Percentiles rank a stretch among this genome's conserved stretches.
Evolutionary conservation across 441 rosid genomes (phyloP).

Genomic region (Isatis lusitanica): DNA sequence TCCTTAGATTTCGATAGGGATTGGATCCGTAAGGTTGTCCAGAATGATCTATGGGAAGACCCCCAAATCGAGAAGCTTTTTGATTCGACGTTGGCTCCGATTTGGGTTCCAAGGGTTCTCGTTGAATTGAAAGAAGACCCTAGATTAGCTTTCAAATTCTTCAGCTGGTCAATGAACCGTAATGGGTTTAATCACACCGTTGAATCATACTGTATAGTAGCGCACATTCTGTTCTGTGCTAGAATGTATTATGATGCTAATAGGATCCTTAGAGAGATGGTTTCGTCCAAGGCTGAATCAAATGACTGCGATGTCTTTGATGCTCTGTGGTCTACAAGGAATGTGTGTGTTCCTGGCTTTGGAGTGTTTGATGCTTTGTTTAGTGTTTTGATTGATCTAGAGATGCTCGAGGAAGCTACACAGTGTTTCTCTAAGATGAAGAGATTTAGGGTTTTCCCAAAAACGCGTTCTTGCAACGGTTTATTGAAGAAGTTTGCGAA

Average conservation of each 20-base stretch:
- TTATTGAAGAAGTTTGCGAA: slow-evolving; percentile 55
- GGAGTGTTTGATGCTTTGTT: slow-evolving; percentile 85
- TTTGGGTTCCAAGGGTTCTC: slow-evolving; percentile 58
- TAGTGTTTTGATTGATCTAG: slow-evolving; percentile 64
- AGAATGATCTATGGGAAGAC: slow-evolving; percentile 51
- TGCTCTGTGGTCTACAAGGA: slow-evolving; percentile 67
- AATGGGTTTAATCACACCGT: slow-evolving; percentile 48
- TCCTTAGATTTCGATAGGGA: slow-evolving; percentile 35
- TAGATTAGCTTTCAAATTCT: slow-evolving; percentile 58
- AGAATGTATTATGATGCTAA: slow-evolving; percentile 65
- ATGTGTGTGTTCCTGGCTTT: slow-evolving; percentile 54
- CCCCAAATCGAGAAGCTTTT: slow-evolving; percentile 39
- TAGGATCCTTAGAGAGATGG: slow-evolving; percentile 52
- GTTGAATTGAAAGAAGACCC: slow-evolving; percentile 55
- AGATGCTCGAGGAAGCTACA: slow-evolving; percentile 61
- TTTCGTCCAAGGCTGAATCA: slow-evolving; percentile 32
- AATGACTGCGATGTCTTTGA: slow-evolving; percentile 55
- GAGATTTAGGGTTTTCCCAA: slow-evolving; percentile 60
- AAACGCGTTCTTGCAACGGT: slow-evolving; percentile 66
- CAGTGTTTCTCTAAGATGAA: slow-evolving; percentile 58
- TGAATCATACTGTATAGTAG: slow-evolving; percentile 57
- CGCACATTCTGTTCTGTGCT: slow-evolving; percentile 55
- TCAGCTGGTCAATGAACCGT: slow-evolving; percentile 55
- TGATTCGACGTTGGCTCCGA: slow-evolving; percentile 47
- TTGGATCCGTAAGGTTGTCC: slow-evolving; percentile 45